phyloP scores from a whole-genome alignment of 495 filamentous ascomycete species.

The Penicillium crystallinum region DNA sequence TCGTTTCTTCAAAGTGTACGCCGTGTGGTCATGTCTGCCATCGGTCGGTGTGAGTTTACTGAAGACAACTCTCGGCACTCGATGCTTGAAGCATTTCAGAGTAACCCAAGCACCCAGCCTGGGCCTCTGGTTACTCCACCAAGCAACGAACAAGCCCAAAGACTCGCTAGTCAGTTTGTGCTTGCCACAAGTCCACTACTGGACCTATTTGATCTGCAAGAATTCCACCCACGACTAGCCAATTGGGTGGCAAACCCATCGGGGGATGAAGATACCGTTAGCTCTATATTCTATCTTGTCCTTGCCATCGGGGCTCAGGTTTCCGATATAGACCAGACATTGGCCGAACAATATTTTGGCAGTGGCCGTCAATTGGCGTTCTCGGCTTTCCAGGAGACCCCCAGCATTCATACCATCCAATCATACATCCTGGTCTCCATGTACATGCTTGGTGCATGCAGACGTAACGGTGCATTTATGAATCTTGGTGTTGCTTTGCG shows the following conservation, averaged over 20 bases:
- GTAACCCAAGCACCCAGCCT: constrained; percentile 31
- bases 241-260: constrained; percentile 40
- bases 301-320: constrained; percentile 58
- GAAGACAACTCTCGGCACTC: constrained; percentile 63
- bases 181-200: constrained; percentile 39
- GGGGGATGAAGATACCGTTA: constrained; percentile 41
- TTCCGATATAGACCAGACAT: constrained; percentile 38
- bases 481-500: constrained; percentile 49
- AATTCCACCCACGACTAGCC: constrained; percentile 32
- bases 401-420: constrained; percentile 53
- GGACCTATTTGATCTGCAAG: constrained; percentile 35
- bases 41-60: constrained; percentile 62
- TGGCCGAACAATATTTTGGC: constrained; percentile 49
- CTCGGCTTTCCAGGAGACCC: constrained; percentile 49
- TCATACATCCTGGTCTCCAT: constrained; percentile 54
- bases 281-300: constrained; percentile 54
- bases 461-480: constrained; percentile 58
- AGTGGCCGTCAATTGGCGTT: constrained; percentile 53
- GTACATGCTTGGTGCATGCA: constrained; percentile 57
- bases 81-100: constrained; percentile 56
- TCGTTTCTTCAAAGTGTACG: constrained; percentile 69
- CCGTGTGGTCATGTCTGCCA: constrained; percentile 63
- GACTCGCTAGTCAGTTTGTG: constrained; percentile 34
- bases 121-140: constrained; percentile 27
- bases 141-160: constrained; percentile 33